phyloP scores from a whole-genome alignment of 805 yeast species.

The Candida montana region DNA sequence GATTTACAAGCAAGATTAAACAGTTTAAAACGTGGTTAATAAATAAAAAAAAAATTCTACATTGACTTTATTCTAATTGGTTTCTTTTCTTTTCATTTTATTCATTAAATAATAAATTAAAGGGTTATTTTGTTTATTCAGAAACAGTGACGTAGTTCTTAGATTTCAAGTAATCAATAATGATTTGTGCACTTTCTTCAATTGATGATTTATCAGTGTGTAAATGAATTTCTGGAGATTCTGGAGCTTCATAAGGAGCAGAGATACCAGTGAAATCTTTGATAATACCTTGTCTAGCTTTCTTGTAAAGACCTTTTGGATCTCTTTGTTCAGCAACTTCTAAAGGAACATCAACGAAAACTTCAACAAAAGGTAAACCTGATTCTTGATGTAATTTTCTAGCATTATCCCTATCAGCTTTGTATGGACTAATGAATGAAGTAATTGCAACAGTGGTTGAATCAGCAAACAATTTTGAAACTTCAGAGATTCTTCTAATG shows the following conservation, averaged over 20 bases:
- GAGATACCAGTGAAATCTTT: constrained; percentile 93
- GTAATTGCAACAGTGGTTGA: constrained; percentile 85
- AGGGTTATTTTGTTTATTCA: constrained; percentile 1
- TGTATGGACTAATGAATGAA: constrained; percentile 90
- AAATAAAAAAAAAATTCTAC: no score
- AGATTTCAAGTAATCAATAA: constrained; percentile 59
- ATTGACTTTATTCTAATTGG: no score
- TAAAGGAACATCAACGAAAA: constrained; percentile 87
- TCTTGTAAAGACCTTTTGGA: constrained; percentile 94
- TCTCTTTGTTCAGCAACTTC: constrained; percentile 95
- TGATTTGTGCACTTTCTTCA: constrained; percentile 75
- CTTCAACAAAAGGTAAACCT: constrained; percentile 81
- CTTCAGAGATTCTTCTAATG: constrained; percentile 92
- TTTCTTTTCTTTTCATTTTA: no score
- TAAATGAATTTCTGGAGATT: constrained; percentile 74
- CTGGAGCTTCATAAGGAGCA: constrained; percentile 95
- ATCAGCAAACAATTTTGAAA: constrained; percentile 89
- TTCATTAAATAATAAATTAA: neutral
- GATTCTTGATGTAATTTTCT: constrained; percentile 76
- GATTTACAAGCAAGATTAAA: constrained; percentile 86
- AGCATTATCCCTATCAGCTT: constrained; percentile 76
- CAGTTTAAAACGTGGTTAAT: constrained; percentile 56
- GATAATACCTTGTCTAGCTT: constrained; percentile 92
- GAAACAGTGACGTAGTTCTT: constrained; percentile 30
- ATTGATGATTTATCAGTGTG: constrained; percentile 64